Evolutionary conservation across 192 early-diverging fungal species (phyloP).

Genomic region (Linnemannia schmuckeri): DNA sequence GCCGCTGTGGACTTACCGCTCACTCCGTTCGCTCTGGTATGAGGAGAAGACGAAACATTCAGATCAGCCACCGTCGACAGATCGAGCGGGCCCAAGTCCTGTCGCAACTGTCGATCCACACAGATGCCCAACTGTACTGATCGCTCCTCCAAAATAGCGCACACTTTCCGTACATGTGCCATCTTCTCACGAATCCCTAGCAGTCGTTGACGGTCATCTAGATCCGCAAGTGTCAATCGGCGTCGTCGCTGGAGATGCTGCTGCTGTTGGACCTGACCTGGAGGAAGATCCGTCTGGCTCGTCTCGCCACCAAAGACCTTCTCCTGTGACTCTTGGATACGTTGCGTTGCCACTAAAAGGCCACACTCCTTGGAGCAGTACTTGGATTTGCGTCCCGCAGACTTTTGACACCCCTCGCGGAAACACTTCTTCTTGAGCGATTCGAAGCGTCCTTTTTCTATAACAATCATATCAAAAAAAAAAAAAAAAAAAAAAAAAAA

Average conservation of each 20-base stretch:
- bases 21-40: slow-evolving; percentile 1
- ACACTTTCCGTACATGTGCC: slow-evolving; percentile 35
- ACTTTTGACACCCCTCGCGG: slow-evolving; percentile 61
- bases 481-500: neutral
- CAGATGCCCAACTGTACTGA: slow-evolving; percentile 37
- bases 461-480: neutral
- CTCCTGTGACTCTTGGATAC: slow-evolving; percentile 60
- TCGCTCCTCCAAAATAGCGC: slow-evolving; percentile 23
- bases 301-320: slow-evolving; percentile 41
- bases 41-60: neutral
- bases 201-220: slow-evolving; percentile 58
- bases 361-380: slow-evolving; percentile 70
- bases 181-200: slow-evolving; percentile 55
- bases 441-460: slow-evolving; percentile 62
- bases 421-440: slow-evolving; percentile 64
- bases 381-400: slow-evolving; percentile 56
- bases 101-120: slow-evolving; percentile 38
- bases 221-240: slow-evolving; percentile 56
- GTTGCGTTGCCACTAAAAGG: slow-evolving; percentile 59
- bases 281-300: slow-evolving; percentile 22
- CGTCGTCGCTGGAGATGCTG: slow-evolving; percentile 48
- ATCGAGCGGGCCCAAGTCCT: slow-evolving; percentile 27
- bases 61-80: neutral
- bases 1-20: neutral
- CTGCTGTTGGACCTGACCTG: slow-evolving; percentile 21